Base-by-base conservation (phyloP, 495 filamentous ascomycete species). In the Echria macrotheca region DNA sequence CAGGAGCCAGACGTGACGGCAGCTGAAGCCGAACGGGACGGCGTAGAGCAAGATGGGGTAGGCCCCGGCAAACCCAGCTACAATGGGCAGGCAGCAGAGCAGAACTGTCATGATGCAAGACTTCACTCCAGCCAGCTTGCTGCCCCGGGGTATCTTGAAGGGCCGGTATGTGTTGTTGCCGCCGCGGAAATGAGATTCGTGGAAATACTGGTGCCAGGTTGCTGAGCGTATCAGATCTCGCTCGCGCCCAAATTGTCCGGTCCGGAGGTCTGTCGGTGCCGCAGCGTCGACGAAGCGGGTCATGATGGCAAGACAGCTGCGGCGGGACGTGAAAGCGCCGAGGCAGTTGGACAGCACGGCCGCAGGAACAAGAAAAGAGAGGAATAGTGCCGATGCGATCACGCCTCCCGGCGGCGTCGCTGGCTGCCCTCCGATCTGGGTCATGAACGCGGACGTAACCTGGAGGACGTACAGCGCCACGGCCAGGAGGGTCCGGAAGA, bases 291-390 rank as follows among this genome's bases (percentile, higher is more conserved):
- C 40, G 4, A 51, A 31, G 26, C 39, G 12, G 18, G 29, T 25
- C 21, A 51, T 35, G 40, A 51, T 44, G 3, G n/a, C 29, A 2
- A 51, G 2, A 5, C 25, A 22, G 5, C 11, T 44, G 18, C 48
- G 25, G 1, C 48, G 25, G 10, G 25, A 32, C 4, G 48, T 51
- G 40, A 44, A 51, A 12, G 29, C 48, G 3, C 48, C 48, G n/a
- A 51, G 21, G 28, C 17, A 36, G 21, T 44, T 51, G 18, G 48
- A 51, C 5, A 51, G 29, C 1, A 51, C 31, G 2, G 40, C 48
- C 10, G 29, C 15, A 3, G 48, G 48, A 21, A 51, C 31, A 3
- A 51, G 23, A 25, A 23, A 51, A 3, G 48, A 51, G 15, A 51
- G 48, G 14, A 35, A 35, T 15, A 51, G 26, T 2, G 39, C 39